Evolutionary conservation across 805 yeast genomes (phyloP).

Genomic region (Ogataea methanolica): DNA sequence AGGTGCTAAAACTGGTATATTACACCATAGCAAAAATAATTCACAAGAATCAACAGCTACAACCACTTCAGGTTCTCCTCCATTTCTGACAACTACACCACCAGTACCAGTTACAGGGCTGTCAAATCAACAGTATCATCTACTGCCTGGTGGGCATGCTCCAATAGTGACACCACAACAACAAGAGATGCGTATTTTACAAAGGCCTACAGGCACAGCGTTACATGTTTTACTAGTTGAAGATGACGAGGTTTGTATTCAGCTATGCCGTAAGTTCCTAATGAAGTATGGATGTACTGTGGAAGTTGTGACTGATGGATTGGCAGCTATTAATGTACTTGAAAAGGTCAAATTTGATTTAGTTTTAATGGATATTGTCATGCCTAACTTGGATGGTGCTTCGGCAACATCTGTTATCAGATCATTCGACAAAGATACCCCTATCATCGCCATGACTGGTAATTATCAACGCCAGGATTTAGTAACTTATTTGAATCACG

Average conservation of each 20-base stretch:
- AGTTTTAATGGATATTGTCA: constrained; percentile 82
- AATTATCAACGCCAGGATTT: constrained; percentile 80
- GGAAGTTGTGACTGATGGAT: constrained; percentile 88
- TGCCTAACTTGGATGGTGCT: constrained; percentile 86
- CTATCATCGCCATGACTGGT: constrained; percentile 93
- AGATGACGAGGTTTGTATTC: constrained; percentile 79
- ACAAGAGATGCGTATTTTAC: constrained; percentile 14
- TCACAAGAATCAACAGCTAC: constrained; percentile 5
- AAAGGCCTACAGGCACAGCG: constrained; percentile 31
- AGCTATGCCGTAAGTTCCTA: constrained; percentile 75
- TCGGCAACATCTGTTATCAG: constrained; percentile 88
- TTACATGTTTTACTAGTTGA: constrained; percentile 75
- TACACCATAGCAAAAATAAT: constrained; percentile 2
- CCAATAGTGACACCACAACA: constrained; percentile 12
- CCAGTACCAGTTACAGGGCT: constrained; percentile 5
- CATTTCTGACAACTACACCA: constrained; percentile 4
- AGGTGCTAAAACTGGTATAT: background rate
- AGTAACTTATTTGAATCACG: constrained; percentile 75
- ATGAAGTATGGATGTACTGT: constrained; percentile 89
- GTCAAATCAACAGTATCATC: background rate
- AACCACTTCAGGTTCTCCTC: constrained; percentile 8
- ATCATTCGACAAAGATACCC: constrained; percentile 77
- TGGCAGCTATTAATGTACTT: constrained; percentile 75
- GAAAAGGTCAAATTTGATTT: constrained; percentile 70
- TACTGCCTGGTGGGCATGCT: background rate